These are phyloP conservation scores for Malus orientalis DNA, from an alignment of 306 rosid species.

Conservation along the genomic window DNA sequence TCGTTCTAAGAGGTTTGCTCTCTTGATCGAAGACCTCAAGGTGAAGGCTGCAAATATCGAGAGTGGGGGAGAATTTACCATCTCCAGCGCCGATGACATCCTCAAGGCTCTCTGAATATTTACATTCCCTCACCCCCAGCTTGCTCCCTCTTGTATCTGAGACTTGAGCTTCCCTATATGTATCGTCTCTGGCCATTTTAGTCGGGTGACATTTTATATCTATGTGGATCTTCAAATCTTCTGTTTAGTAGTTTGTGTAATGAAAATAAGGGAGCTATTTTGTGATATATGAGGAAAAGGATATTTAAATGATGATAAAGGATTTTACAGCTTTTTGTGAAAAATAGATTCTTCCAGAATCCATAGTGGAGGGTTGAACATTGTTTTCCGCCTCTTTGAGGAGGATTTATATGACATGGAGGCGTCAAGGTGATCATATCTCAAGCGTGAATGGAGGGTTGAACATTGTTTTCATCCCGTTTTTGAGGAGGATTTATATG, in stretches of 20 bases:
- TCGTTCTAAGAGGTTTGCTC: conserved; percentile 79
- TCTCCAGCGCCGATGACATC: conserved; percentile 89
- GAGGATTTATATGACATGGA: too few species aligned
- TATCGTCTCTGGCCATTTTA: background rate
- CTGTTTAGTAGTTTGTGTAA: background rate
- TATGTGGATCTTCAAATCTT: background rate
- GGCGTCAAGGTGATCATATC: too few species aligned
- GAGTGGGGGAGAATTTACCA: conserved; percentile 64
- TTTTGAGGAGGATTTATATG: too few species aligned
- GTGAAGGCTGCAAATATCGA: conserved; percentile 87
- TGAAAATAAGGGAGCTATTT: conserved; percentile 7
- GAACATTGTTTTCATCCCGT: too few species aligned
- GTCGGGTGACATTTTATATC: background rate
- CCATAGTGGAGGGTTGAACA: too few species aligned
- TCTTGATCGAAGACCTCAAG: conserved; percentile 69
- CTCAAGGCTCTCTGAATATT: conserved; percentile 66
- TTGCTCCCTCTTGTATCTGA: background rate
- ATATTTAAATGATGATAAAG: background rate
- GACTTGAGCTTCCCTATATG: background rate
- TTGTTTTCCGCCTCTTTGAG: too few species aligned
- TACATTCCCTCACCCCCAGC: background rate
- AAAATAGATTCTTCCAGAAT: too few species aligned
- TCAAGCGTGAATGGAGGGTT: too few species aligned
- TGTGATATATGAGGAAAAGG: background rate
- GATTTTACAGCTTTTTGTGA: background rate